Evolutionary conservation across 2,329 filamentous ascomycete genomes (phyloP), one percentile per base, ranked within the genome.

Genomic region (Paracamarosporium sp.): DNA sequence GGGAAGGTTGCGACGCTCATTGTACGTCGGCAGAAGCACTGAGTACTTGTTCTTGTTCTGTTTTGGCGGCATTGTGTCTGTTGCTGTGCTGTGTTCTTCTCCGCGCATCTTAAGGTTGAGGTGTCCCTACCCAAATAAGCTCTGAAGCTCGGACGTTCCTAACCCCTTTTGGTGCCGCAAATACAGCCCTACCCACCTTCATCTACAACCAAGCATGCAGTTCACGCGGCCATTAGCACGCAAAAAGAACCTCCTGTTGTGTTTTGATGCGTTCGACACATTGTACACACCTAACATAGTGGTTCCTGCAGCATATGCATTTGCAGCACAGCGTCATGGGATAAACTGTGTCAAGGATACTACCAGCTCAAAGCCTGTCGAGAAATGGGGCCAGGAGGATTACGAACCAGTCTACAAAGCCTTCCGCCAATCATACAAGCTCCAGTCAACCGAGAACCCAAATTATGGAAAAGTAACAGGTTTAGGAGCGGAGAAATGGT

Each of bases 1-100:
- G 72, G 95, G 95, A 67, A 99, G 88, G 82, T 99, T 99, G 79
- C 88, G 89, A 76, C 95, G 92, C 86, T 99, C 95, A 79, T 99
- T 98, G 87, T 97, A 99, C 61, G 95, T 99, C 56, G 95, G 95
- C 65, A 99, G 88, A 75, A 99, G 94, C 76, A 99, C 90, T 67
- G 94, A 97, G 86, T 97, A 99, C 81, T 94, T 96, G 85, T 95
- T 84, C 66, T 83, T 81, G 47, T 77, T 66, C 47, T 76, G 70
- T 73, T 76, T 78, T 13, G 67, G 67, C 38, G 70, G 65, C 72
- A 76, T 76, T 15, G 62, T 67, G 60, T 50, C 47, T 54, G 56
- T 41, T 52, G 55, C 36, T 61, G 50, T 55, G 57, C 54, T 57
- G 55, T 64, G 71, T 74, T 70, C 57, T 71, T 71, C 68, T 68